Base-by-base conservation (phyloP, 139 green algal species). In the Coelastrella sp. region DNA sequence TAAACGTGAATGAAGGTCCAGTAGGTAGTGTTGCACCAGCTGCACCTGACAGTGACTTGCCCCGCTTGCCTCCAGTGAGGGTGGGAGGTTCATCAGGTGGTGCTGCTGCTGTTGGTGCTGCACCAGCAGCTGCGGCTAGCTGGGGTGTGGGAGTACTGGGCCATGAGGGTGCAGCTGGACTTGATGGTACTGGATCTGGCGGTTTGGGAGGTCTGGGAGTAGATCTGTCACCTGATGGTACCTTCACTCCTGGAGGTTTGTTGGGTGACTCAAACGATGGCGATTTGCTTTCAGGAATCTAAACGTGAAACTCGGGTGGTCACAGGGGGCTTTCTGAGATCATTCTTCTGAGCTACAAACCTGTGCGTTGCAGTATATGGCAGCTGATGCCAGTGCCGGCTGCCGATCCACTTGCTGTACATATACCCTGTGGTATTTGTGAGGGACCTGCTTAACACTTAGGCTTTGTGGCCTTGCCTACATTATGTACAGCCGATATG, bases 161-260 rank as follows among this genome's bases (percentile, higher is more conserved):
- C 40, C 8, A 69, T 38, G 62, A 40, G 30, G 62, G 62, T 40
- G 38, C 62, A 40, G 62, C 41, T 43, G 71, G 71, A 9, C 41
- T 79, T 23, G 68, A 7, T 17, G 68, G 17, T 19, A 23, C 32
- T 38, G 37, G 37, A 6, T n/a, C 38, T 38, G 37, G 37, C 3
- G 68, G 21, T 37, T 34, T 77, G 21, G 68, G 38, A 30, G 68
- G 68, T 15, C 68, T 77, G 2, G 40, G 68, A 7, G 41, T 79
- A 37, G n/a, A 60, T 9, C 40, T 79, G 4, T 62, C 71, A 30
- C 40, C 40, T 38, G 71, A 79, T 41, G 71, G 71, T 27, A 62
- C 41, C 3, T 79, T 79, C 41, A 79, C 71, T 21, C 71, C 71
- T 25, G 71, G 71, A 15, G 40, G 34, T 11, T 50, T 79, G 25